Conservation (phyloP, 2,329 filamentous ascomycete species). For the Emmonsiellopsis sp. region DNA sequence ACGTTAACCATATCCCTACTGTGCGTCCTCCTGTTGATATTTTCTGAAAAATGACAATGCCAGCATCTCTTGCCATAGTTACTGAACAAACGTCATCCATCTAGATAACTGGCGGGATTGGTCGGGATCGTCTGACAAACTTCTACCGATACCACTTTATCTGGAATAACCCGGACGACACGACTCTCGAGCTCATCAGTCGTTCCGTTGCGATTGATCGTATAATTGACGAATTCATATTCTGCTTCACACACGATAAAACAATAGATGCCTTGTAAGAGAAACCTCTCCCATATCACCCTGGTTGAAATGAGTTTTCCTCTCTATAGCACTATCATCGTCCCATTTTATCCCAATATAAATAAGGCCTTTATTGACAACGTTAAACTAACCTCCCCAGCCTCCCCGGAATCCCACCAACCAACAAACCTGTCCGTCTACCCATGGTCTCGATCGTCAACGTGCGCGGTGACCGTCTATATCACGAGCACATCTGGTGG, state of each 20-base stretch:
- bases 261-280: conserved; percentile 52
- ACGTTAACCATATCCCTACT: conserved; percentile 29
- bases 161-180: conserved; percentile 61
- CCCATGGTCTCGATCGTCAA: conserved; percentile 49
- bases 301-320: too few relatives aligned
- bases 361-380: neutral
- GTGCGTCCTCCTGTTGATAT: conserved; percentile 28
- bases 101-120: conserved; percentile 58
- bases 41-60: neutral
- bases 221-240: conserved; percentile 51
- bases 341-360: neutral
- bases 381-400: conserved; percentile 21
- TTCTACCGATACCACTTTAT: conserved; percentile 72
- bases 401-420: conserved; percentile 48
- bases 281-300: neutral
- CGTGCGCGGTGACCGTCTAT: conserved; percentile 42
- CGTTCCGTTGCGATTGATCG: conserved; percentile 50
- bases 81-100: neutral
- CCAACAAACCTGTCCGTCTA: conserved; percentile 48
- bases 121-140: conserved; percentile 50
- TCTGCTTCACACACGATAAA: conserved; percentile 49
- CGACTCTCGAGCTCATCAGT: conserved; percentile 52
- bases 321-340: too few relatives aligned
- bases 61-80: neutral
- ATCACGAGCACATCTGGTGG: conserved; percentile 52